Evolutionary conservation across 139 green algal genomes (phyloP), one percentile per base, ranked within the genome.

Genomic region (Chlamydomonas eustigma): DNA sequence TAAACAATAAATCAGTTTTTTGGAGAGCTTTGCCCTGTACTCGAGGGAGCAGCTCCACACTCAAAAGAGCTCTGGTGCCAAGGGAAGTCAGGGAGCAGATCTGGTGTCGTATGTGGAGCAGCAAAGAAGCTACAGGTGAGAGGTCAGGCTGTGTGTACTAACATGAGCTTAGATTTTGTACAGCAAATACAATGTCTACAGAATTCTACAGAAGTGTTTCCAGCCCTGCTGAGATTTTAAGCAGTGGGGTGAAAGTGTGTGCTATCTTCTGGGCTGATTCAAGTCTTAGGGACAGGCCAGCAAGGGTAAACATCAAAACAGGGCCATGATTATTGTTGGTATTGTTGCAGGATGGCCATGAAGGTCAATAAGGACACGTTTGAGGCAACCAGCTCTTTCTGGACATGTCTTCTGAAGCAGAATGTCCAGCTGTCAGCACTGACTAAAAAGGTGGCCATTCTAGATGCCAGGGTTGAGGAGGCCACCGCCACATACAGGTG

Each of bases 101-200:
- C 77, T 89, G 39, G 81, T 89, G n/a, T 79, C 76, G 5, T 89
- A 87, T 35, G 79, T 84, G 24, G 79, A 84, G 74, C 75, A 78
- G 65, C 74, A 84, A 58, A 74, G 74, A 6, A 75, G 76, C 63
- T 71, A 80, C 79, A 76, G 66, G 73, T 83, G 65, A 35, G 50
- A 1, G 64, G 39, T 6, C n/a, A n/a, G n/a, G n/a, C n/a, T n/a
- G n/a, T n/a, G n/a, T n/a, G n/a, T n/a, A n/a, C n/a, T n/a, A n/a
- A n/a, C n/a, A n/a, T n/a, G n/a, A n/a, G n/a, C n/a, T n/a, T n/a
- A n/a, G n/a, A n/a, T n/a, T n/a, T n/a, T n/a, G n/a, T n/a, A n/a
- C n/a, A n/a, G n/a, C n/a, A n/a, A n/a, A n/a, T n/a, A n/a, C n/a
- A n/a, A n/a, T n/a, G n/a, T n/a, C n/a, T n/a, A n/a, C n/a, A n/a